Conservation (phyloP, 495 filamentous ascomycete species). For the Xylaria acuta region DNA sequence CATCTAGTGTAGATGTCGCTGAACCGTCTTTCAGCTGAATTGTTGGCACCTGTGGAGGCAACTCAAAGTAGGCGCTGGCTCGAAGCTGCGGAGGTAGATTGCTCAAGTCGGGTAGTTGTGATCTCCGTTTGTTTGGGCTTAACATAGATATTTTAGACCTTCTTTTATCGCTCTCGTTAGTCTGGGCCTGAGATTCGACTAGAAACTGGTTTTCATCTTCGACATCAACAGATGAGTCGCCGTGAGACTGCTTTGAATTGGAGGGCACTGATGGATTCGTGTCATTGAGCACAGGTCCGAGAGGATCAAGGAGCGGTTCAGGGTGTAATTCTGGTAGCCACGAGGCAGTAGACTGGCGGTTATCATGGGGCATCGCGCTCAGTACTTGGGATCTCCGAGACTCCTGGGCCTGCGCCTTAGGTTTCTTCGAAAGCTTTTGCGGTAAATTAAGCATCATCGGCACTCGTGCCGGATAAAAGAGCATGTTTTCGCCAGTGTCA, state of each 20-base stretch:
- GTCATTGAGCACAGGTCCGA: slow-evolving; percentile 30
- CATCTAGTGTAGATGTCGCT: slow-evolving; percentile 87
- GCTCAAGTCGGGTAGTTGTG: slow-evolving; percentile 49
- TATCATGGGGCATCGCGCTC: slow-evolving; percentile 48
- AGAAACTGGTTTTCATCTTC: slow-evolving; percentile 18
- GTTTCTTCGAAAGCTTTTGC: slow-evolving; percentile 80
- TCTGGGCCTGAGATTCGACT: slow-evolving; percentile 19
- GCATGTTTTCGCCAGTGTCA: slow-evolving; percentile 74
- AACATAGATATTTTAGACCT: slow-evolving; percentile 37
- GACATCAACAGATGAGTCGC: slow-evolving; percentile 6
- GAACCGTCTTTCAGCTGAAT: slow-evolving; percentile 79
- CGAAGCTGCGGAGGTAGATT: slow-evolving; percentile 85
- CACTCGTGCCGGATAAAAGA: slow-evolving; percentile 94
- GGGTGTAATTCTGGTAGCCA: slow-evolving; percentile 57
- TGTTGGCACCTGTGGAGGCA: slow-evolving; percentile 59
- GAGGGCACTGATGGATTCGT: slow-evolving; percentile 14
- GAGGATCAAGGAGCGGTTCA: slow-evolving; percentile 40
- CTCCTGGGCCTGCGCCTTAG: slow-evolving; percentile 63
- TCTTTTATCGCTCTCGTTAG: slow-evolving; percentile 27
- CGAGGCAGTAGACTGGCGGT: slow-evolving; percentile 38
- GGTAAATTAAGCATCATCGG: slow-evolving; percentile 93
- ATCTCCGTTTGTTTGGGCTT: slow-evolving; percentile 45
- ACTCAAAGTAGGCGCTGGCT: slow-evolving; percentile 89
- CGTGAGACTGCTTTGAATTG: neutral
- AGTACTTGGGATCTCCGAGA: slow-evolving; percentile 72